Evolutionary conservation across 1,284 basidiomycete genomes (phyloP).

Genomic region (Cystobasidiaceae sp.): DNA sequence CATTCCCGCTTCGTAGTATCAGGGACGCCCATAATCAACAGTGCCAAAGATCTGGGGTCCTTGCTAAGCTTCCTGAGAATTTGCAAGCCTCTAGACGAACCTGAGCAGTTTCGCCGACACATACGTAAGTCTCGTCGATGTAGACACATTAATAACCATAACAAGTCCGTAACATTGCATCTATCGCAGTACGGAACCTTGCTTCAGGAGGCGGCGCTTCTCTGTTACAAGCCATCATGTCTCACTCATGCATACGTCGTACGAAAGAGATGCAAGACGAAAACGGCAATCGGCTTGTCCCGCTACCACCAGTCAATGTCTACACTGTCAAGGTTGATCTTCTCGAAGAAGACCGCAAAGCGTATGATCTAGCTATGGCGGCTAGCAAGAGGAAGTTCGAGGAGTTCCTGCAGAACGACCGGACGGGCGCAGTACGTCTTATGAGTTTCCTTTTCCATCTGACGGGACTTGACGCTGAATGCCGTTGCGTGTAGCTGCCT

Average conservation of each 20-base stretch:
- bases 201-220: conserved; percentile 17
- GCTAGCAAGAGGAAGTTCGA: conserved; percentile 61
- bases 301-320: conserved; percentile 70
- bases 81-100: conserved; percentile 71
- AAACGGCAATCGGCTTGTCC: conserved; percentile 63
- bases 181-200: conserved; percentile 57
- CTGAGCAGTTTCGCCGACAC: conserved; percentile 50
- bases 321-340: conserved; percentile 55
- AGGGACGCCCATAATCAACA: conserved; percentile 86
- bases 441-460: conserved; percentile 43
- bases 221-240: conserved; percentile 56
- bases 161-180: conserved; percentile 47
- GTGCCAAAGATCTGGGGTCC: conserved; percentile 68
- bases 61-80: conserved; percentile 72
- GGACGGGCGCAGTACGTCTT: conserved; percentile 37
- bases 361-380: conserved; percentile 70
- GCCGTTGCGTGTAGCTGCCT: conserved; percentile 36
- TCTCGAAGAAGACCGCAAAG: conserved; percentile 58
- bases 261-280: conserved; percentile 68
- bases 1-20: conserved; percentile 53
- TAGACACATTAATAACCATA: neutral
- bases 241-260: conserved; percentile 24
- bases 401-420: conserved; percentile 52
- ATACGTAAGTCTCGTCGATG: neutral
- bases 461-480: conserved; percentile 1